phyloP scores from a whole-genome alignment of 2,329 filamentous ascomycete genomes.

The Ceratocystis smalleyi region DNA sequence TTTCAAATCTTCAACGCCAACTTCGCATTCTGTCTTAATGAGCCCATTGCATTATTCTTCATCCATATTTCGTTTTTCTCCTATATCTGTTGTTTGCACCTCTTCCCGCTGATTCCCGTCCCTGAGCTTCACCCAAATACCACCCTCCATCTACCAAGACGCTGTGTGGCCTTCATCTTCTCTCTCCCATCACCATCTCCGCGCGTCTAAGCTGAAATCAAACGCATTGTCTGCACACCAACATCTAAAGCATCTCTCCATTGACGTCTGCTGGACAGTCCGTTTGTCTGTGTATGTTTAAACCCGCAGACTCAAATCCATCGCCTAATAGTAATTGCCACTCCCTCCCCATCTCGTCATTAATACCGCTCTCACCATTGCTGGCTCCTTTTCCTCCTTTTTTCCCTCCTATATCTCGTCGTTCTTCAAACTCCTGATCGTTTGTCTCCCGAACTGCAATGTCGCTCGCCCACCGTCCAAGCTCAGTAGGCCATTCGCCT shows the following conservation, averaged over 20 bases:
- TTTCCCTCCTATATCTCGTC: neutral
- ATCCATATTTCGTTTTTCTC: neutral
- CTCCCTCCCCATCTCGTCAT: neutral
- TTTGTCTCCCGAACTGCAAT: conserved; percentile 28
- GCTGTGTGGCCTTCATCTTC: neutral
- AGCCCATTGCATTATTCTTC: neutral
- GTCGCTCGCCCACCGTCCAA: conserved; percentile 65
- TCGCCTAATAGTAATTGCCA: neutral
- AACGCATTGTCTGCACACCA: neutral
- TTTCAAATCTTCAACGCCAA: no score
- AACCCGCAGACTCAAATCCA: neutral
- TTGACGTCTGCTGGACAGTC: neutral
- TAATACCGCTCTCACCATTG: neutral
- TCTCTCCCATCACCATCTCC: neutral
- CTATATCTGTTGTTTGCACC: neutral
- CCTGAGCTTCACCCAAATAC: no score
- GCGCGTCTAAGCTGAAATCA: neutral
- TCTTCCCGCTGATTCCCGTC: neutral
- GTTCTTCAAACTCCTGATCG: neutral
- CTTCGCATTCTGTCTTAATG: neutral
- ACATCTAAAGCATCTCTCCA: neutral
- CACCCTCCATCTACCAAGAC: neutral
- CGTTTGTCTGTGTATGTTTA: neutral
- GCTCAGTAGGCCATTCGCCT: conserved; percentile 59
- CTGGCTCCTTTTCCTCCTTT: no score